Base-by-base conservation (phyloP, 306 rosid species). In the Vigna mungo region DNA sequence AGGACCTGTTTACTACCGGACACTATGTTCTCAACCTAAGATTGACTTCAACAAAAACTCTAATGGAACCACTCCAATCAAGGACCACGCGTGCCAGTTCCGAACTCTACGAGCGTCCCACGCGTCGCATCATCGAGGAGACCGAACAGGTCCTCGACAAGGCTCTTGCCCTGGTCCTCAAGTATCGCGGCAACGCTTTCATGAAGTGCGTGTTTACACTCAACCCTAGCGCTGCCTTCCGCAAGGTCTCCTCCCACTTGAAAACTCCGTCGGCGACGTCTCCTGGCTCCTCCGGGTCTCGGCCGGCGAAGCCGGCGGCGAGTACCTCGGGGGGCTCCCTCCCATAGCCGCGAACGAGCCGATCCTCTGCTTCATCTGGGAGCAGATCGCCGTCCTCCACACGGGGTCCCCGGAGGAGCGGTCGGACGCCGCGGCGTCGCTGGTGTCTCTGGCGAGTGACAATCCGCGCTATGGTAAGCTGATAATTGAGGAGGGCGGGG, bases 211-310 rank as follows among this genome's bases (percentile, higher is more conserved):
- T 93, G 6, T 89, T 93, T 87, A 93, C 89, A 64, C 87, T 93
- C 64, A 86, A 80, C 76, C 93, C 97, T 2, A 58, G 92, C 9
- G 95, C 92, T 0, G 90, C 94, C 8, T 91, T 93, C 67, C 88
- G 98, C 1, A 93, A 93, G 62, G 86, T 85, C 79, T 84, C 80
- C 7, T 78, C 86, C 2, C 90, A 84, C 25, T 93, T 2, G 98
- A 93, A 36, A 93, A 91, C 37, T 93, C 97, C 9, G 79, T 91
- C 63, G 97, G 98, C 0, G 98, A 93, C 43, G 83, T 93, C 7
- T 93, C 98, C 15, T 93, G 98, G 98, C 88, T 93, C 68, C 97
- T 91, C 65, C 90, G 97, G 2, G 94, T 91, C 74, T 88, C 98
- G 9, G 92, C 87, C 1, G 90, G 75, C 27, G 86, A 72, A 65